Evolutionary conservation across 2,329 filamentous ascomycete species (phyloP).

Genomic region (Colletotrichum orchidophilum): DNA sequence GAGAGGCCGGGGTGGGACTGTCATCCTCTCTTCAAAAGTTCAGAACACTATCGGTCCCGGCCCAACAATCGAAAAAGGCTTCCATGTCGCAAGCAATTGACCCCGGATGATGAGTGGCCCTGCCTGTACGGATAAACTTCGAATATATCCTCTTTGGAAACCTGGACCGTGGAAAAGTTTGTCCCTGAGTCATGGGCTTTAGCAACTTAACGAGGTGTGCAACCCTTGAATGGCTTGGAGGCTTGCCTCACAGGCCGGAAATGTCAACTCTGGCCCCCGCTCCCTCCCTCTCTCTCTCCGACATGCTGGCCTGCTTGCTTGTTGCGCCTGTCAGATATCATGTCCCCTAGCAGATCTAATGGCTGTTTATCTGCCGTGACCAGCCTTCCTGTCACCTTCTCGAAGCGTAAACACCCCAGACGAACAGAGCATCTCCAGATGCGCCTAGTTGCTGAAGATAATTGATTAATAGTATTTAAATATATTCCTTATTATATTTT

Average conservation of each 20-base stretch:
- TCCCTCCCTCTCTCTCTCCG: background rate
- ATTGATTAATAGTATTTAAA: too few relatives aligned
- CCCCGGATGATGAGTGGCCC: background rate
- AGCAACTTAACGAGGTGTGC: background rate
- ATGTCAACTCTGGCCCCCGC: background rate
- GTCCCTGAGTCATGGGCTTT: background rate
- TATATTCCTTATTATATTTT: too few relatives aligned
- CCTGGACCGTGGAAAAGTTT: background rate
- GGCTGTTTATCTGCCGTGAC: slow-evolving; percentile 22
- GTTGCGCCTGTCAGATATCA: slow-evolving; percentile 21
- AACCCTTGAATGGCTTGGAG: background rate
- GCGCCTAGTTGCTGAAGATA: background rate
- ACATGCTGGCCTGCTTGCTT: background rate
- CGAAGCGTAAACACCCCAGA: slow-evolving; percentile 14
- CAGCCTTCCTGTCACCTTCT: slow-evolving; percentile 22
- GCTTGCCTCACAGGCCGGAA: background rate
- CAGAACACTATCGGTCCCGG: background rate
- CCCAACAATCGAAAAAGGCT: background rate
- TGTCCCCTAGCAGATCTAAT: slow-evolving; percentile 11
- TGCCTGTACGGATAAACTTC: background rate
- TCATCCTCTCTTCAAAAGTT: slow-evolving; percentile 4
- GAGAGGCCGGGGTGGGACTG: background rate
- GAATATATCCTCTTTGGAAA: background rate
- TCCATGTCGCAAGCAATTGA: background rate
- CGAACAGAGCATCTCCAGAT: slow-evolving; percentile 5